phyloP scores from a whole-genome alignment of 2,329 filamentous ascomycete species.

The Chaetomium globosum region DNA sequence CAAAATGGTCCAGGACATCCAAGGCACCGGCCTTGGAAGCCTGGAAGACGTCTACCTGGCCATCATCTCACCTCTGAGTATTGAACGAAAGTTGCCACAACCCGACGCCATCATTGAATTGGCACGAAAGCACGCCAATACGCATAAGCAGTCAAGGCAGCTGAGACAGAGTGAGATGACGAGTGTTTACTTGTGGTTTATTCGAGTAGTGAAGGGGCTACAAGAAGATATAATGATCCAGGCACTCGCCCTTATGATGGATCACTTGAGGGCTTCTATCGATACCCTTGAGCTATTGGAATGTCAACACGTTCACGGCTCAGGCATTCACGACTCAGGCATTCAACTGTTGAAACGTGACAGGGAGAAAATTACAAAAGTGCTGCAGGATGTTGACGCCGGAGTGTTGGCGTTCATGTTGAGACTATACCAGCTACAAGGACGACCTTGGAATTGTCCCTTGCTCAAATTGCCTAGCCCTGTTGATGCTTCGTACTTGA shows the following conservation, averaged over 20 bases:
- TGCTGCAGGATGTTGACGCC: not conserved
- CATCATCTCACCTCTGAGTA: slow-evolving; percentile 4
- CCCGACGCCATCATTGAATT: not conserved
- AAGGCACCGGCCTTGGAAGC: not conserved
- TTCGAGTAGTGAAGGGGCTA: not conserved
- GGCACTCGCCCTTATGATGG: not conserved
- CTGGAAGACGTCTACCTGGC: slow-evolving; percentile 1
- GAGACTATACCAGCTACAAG: not conserved
- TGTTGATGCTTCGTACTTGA: not conserved
- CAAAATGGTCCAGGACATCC: not conserved
- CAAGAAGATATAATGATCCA: not conserved
- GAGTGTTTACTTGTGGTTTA: not conserved
- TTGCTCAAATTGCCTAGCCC: not conserved
- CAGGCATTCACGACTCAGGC: too few species aligned
- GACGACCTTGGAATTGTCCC: not conserved
- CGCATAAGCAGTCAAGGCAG: not conserved
- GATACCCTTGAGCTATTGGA: not conserved
- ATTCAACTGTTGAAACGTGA: not conserved
- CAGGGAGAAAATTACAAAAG: not conserved
- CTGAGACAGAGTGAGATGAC: not conserved
- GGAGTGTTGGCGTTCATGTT: not conserved
- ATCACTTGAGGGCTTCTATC: not conserved
- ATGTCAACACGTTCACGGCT: not conserved
- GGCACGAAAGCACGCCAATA: not conserved
- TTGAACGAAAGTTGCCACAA: not conserved